phyloP scores from a whole-genome alignment of 2,329 filamentous ascomycete species.

The Emergomyces orientalis region DNA sequence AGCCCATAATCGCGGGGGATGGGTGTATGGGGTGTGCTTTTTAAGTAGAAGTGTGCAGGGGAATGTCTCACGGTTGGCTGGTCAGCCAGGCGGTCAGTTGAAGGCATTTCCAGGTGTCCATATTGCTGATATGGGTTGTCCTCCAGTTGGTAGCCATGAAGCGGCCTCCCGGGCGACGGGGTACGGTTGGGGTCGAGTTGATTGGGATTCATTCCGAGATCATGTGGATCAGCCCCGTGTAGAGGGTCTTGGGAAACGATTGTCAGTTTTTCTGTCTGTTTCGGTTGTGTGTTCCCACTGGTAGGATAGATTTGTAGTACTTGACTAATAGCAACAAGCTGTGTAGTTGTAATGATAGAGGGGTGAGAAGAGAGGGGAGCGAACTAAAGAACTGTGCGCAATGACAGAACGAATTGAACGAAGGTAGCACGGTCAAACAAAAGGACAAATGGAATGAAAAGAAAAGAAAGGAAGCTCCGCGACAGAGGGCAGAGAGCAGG shows the following conservation, averaged over 20 bases:
- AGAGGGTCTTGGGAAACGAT: neutral
- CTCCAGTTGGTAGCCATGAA: conserved; percentile 72
- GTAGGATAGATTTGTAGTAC: too few relatives aligned
- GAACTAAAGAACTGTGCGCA: neutral
- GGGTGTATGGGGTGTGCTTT: neutral
- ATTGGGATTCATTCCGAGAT: conserved; percentile 43
- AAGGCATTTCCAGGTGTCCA: conserved; percentile 58
- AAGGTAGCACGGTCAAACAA: conserved; percentile 12
- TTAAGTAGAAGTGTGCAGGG: neutral
- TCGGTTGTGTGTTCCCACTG: neutral
- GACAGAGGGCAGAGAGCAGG: neutral
- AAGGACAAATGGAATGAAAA: neutral
- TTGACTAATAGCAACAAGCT: neutral
- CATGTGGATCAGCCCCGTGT: conserved; percentile 26
- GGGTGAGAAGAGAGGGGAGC: neutral
- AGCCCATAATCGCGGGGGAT: neutral
- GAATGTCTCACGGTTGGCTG: conserved; percentile 66
- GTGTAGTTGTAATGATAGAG: neutral
- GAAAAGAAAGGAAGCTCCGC: neutral
- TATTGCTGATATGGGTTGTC: conserved; percentile 59
- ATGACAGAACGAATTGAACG: neutral
- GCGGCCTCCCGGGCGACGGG: conserved; percentile 66
- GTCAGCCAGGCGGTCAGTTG: conserved; percentile 65
- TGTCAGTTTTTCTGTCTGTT: neutral
- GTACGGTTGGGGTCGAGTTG: conserved; percentile 46